Base-by-base conservation (phyloP, 2,329 filamentous ascomycete species). In the Lachnellula suecica region DNA sequence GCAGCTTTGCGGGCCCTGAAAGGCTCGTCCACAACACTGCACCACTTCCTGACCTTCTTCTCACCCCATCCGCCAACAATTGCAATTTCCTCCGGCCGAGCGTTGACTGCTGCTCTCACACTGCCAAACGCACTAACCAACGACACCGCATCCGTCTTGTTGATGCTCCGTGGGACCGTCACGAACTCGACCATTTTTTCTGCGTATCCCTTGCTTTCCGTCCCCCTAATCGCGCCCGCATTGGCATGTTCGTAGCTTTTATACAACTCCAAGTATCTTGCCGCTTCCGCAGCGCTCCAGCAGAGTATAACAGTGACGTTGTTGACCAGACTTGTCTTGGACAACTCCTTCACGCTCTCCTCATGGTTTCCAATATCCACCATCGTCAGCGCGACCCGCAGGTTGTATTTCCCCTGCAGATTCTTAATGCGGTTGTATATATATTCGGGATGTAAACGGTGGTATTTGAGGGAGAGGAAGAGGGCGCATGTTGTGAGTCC, bases 311-410 rank as follows among this genome's bases (percentile, higher is more conserved):
- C 72, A 2, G 94, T 99, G 37, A 96, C 83, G 60, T 96, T 92
- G 70, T 97, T 96, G 70, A 97, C 84, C 23, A 97, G 73, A 13
- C 89, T 92, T 2, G 92, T 96, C 70, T 97, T 97, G 55, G 90
- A 90, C 9, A 99, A 79, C 68, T 97, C 94, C 61, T 89, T 90
- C 47, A 99, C 72, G 4, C 86, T 82, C 52, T 96, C 91, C 70
- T 97, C 91, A 65, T 97, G 94, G 66, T 96, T 96, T 22, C 87
- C 84, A 47, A 99, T 96, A 70, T 99, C 94, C 23, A 97, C 92
- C 83, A 97, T 91, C 19, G 87, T 85, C 44, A 99, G 79, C 24
- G 99, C 74, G 47, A 99, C 79, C 44, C 94, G 89, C 19, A 99
- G 79, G 60, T 85, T 87, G 74, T 95, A 97, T 72, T 89, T 90